Percentiles rank a stretch among this genome's conserved stretches.
phyloP scores from a whole-genome alignment of 208 protist species.

The Spongospora subterranea region DNA sequence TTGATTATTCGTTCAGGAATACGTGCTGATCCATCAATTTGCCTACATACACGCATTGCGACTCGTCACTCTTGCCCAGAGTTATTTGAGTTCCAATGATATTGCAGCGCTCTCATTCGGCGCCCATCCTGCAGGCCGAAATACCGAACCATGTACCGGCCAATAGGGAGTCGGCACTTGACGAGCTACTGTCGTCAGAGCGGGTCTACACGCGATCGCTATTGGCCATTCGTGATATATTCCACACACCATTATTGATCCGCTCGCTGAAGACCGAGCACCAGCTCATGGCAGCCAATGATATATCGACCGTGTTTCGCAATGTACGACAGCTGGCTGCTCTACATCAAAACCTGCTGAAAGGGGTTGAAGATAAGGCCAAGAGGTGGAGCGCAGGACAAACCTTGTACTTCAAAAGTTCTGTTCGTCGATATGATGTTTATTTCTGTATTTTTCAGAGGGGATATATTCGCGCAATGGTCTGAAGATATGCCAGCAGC shows the following conservation, averaged over 20 bases:
- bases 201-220: background rate
- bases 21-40: too few species aligned
- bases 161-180: background rate
- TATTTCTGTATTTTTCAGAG: background rate
- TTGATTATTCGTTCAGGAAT: too few species aligned
- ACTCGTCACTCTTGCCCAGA: too few species aligned
- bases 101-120: background rate
- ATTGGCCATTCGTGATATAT: background rate
- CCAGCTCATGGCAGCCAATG: conserved; percentile 2
- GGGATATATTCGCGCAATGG: background rate
- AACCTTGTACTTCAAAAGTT: background rate
- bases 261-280: conserved; percentile 17
- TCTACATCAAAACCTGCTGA: background rate
- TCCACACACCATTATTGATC: conserved; percentile 41
- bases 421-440: background rate
- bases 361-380: conserved; percentile 11
- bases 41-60: too few species aligned
- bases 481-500: background rate
- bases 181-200: conserved; percentile 45
- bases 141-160: background rate
- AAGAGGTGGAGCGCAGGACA: background rate
- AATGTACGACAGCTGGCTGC: conserved; percentile 16
- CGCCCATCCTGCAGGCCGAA: background rate
- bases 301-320: background rate
- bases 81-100: too few species aligned